Conservation (phyloP, 129 eudicot genomes). For the Centrapalus pauciflorus region DNA sequence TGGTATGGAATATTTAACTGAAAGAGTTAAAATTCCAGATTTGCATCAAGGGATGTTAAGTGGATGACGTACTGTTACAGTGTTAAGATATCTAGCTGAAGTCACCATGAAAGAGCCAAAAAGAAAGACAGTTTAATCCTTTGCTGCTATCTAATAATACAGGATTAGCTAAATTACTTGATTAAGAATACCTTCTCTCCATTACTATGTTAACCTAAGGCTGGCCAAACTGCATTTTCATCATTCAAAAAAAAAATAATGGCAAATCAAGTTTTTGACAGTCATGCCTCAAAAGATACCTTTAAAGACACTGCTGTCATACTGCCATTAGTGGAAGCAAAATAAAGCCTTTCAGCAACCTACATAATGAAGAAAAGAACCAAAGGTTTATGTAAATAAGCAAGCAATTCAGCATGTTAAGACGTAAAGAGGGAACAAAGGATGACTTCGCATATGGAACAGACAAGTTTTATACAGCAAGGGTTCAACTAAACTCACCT, state of each 20-base stretch:
- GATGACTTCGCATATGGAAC: background rate
- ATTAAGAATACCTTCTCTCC: background rate
- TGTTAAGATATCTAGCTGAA: background rate
- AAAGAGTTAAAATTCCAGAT: background rate
- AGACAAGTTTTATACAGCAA: background rate
- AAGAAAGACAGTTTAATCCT: background rate
- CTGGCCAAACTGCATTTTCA: background rate
- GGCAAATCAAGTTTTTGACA: background rate
- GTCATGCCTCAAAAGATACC: constrained; percentile 29
- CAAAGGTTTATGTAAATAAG: background rate
- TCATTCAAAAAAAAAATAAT: background rate
- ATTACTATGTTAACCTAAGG: background rate
- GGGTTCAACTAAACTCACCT: constrained; percentile 32
- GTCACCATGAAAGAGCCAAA: background rate
- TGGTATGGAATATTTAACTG: background rate
- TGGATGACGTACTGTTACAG: no score
- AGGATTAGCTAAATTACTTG: no score
- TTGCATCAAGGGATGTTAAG: background rate
- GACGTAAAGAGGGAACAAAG: background rate
- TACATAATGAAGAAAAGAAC: constrained; percentile 17
- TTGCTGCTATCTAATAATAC: no score
- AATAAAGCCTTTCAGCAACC: constrained; percentile 60
- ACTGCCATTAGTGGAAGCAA: constrained; percentile 80
- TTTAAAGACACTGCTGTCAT: constrained; percentile 58
- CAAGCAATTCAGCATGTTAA: background rate